Percentiles rank a stretch among this genome's conserved stretches.
These are phyloP conservation scores for Byssoonygena ceratinophila DNA, from an alignment of 2,329 filamentous ascomycete genomes.

Conservation along the genomic window DNA sequence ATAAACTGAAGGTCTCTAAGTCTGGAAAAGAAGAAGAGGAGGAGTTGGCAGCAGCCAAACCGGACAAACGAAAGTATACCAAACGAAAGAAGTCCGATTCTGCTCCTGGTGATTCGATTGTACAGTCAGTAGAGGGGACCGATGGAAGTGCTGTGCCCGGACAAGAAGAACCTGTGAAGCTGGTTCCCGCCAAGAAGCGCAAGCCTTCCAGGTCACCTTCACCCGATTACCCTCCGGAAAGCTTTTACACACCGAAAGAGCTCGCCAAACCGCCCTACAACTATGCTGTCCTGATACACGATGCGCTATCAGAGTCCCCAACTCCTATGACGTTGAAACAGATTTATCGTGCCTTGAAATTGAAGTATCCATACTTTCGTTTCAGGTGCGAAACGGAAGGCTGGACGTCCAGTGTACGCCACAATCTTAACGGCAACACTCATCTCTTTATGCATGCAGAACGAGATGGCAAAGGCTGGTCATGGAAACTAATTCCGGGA, in stretches of 20 bases:
- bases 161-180: conserved; percentile 35
- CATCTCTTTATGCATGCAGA: conserved; percentile 51
- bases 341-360: conserved; percentile 54
- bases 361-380: conserved; percentile 51
- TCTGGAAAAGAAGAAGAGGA: conserved; percentile 26
- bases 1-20: conserved; percentile 21
- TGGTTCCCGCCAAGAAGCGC: conserved; percentile 39
- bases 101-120: conserved; percentile 32
- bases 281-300: conserved; percentile 54
- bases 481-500: conserved; percentile 51
- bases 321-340: conserved; percentile 54
- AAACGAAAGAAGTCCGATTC: conserved; percentile 39
- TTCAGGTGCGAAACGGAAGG: conserved; percentile 55
- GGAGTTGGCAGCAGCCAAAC: conserved; percentile 31
- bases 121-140: conserved; percentile 36
- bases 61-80: conserved; percentile 41
- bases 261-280: conserved; percentile 52
- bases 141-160: conserved; percentile 29
- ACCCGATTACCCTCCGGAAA: conserved; percentile 49
- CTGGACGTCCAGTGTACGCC: conserved; percentile 57
- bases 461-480: conserved; percentile 52
- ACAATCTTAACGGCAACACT: conserved; percentile 50
- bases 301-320: conserved; percentile 48
- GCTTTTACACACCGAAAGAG: conserved; percentile 52
- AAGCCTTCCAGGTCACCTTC: conserved; percentile 51